Evolutionary conservation across 495 filamentous ascomycete genomes (phyloP).

Genomic region (Penicillium psychrofluorescens): DNA sequence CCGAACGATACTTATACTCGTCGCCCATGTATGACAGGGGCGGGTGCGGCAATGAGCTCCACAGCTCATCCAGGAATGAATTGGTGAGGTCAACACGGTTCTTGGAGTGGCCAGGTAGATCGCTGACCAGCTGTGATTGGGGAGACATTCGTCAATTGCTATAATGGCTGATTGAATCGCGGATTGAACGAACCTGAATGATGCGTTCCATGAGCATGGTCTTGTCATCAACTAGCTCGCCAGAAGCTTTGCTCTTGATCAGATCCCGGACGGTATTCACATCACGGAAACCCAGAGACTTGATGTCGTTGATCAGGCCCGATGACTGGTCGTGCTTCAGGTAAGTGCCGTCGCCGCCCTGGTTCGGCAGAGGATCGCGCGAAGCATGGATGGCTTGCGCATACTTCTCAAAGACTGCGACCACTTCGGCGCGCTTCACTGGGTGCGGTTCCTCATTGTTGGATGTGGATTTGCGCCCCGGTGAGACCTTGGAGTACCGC

Average conservation of each 20-base stretch:
- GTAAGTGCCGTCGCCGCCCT: conserved; percentile 56
- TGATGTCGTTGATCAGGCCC: conserved; percentile 57
- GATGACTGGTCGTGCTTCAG: conserved; percentile 44
- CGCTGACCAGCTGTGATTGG: conserved; percentile 46
- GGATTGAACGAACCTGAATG: conserved; percentile 45
- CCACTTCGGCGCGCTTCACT: conserved; percentile 33
- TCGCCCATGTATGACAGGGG: conserved; percentile 55
- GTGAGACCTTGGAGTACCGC: conserved; percentile 31
- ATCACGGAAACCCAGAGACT: conserved; percentile 52
- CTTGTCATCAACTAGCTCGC: conserved; percentile 64
- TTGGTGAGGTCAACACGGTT: conserved; percentile 59
- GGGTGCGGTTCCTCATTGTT: conserved; percentile 25
- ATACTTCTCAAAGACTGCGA: conserved; percentile 52
- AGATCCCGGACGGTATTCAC: conserved; percentile 47
- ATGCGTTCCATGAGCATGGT: conserved; percentile 73
- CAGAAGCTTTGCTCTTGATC: conserved; percentile 43
- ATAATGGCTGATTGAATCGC: background rate
- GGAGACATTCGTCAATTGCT: background rate
- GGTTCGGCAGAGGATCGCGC: conserved; percentile 56
- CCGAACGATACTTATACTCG: conserved; percentile 58
- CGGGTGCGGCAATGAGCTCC: conserved; percentile 51
- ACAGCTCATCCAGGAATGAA: conserved; percentile 62
- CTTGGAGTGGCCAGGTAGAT: conserved; percentile 55
- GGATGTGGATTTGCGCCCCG: conserved; percentile 23
- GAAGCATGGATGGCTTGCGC: conserved; percentile 59